A percentile compares a stretch with the other conserved stretches of the same genome.
These are phyloP conservation scores for Capsicum rhomboideum DNA, from an alignment of 257 asterid species.

Conservation along the genomic window DNA sequence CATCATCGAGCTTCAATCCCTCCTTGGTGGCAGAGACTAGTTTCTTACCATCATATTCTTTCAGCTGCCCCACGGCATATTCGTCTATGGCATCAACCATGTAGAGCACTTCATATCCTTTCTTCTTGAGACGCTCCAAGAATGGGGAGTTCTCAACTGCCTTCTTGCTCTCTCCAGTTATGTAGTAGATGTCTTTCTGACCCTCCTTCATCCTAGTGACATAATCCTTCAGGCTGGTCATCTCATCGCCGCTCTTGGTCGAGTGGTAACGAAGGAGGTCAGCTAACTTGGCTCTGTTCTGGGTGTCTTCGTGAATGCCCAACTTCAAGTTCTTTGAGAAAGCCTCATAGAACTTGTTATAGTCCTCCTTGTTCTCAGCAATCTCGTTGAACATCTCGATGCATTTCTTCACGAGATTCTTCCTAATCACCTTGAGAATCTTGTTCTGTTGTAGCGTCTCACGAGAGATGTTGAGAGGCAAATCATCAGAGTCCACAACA, in stretches of 20 bases:
- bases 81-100: conserved; percentile 89
- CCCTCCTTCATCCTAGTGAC: conserved; percentile 90
- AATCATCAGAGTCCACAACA: conserved; percentile 69
- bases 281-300: conserved; percentile 64
- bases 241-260: conserved; percentile 74
- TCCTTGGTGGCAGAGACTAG: conserved; percentile 73
- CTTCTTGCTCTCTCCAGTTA: conserved; percentile 76
- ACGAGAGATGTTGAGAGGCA: conserved; percentile 76
- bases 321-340: conserved; percentile 73
- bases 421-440: conserved; percentile 64
- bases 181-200: conserved; percentile 71
- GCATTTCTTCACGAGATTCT: conserved; percentile 77
- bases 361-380: conserved; percentile 79
- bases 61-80: conserved; percentile 63
- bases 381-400: conserved; percentile 78
- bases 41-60: conserved; percentile 78
- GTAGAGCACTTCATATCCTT: conserved; percentile 66
- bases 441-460: conserved; percentile 78
- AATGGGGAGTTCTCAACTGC: conserved; percentile 75
- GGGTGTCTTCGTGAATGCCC: conserved; percentile 77
- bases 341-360: conserved; percentile 62
- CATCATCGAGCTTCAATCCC: conserved; percentile 72
- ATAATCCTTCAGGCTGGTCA: conserved; percentile 70
- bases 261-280: conserved; percentile 64
- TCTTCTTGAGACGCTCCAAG: conserved; percentile 71